phyloP scores from a whole-genome alignment of 2,329 filamentous ascomycete genomes.

The Microascus cirrosus region DNA sequence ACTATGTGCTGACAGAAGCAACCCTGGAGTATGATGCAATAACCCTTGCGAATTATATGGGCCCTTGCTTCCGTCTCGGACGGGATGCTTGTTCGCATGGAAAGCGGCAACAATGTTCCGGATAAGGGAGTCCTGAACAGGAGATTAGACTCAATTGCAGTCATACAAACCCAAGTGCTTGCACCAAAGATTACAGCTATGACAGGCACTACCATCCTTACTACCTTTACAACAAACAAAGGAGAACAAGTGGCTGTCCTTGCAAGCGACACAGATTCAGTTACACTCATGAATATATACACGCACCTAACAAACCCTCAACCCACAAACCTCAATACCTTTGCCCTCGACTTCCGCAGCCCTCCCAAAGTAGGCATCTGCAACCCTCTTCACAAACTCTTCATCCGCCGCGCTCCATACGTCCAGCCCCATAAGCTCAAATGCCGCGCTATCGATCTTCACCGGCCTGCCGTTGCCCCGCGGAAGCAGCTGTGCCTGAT shows the following conservation, averaged over 20 bases:
- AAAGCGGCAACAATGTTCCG: too few relatives aligned
- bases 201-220: background rate
- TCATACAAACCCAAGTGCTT: too few relatives aligned
- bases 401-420: constrained; percentile 63
- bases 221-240: background rate
- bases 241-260: background rate
- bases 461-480: constrained; percentile 24
- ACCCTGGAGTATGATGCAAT: too few relatives aligned
- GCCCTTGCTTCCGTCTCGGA: too few relatives aligned
- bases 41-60: too few relatives aligned
- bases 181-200: too few relatives aligned
- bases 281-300: background rate
- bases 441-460: constrained; percentile 49
- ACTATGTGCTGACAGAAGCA: too few relatives aligned
- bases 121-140: too few relatives aligned
- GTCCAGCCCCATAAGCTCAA: constrained; percentile 66
- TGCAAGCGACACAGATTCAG: background rate
- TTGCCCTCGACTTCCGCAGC: constrained; percentile 53
- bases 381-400: constrained; percentile 54
- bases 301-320: constrained; percentile 49
- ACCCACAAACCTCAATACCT: constrained; percentile 63
- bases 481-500: constrained; percentile 12
- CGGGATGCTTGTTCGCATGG: too few relatives aligned
- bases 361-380: constrained; percentile 54
- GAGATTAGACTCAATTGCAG: too few relatives aligned